phyloP scores from a whole-genome alignment of 345 rosid genomes.

The Murraya koenigii region DNA sequence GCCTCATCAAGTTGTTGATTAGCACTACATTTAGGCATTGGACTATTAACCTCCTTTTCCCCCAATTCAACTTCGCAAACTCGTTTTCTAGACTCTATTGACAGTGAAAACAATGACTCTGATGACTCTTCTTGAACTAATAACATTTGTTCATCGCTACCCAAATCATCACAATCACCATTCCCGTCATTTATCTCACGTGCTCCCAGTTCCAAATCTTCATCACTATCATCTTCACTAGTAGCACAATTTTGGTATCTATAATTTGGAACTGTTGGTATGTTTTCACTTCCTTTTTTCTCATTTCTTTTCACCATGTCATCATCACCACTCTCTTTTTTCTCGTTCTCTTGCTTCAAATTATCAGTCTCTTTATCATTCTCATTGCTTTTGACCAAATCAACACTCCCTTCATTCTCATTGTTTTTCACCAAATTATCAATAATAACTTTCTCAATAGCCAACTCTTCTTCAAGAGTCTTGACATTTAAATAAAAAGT shows the following conservation, averaged over 20 bases:
- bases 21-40: constrained; percentile 16
- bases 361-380: background rate
- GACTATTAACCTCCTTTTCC: constrained; percentile 43
- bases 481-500: constrained; percentile 46
- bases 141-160: constrained; percentile 1
- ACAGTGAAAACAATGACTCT: constrained; percentile 61
- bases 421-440: background rate
- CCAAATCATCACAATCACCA: constrained; percentile 1
- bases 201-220: constrained; percentile 19
- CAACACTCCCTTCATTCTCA: constrained; percentile 18
- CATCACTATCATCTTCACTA: constrained; percentile 26
- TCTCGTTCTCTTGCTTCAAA: background rate
- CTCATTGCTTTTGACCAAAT: constrained; percentile 1
- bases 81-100: constrained; percentile 52
- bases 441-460: constrained; percentile 16
- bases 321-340: constrained; percentile 21
- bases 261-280: constrained; percentile 22
- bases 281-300: constrained; percentile 15
- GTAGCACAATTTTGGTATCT: constrained; percentile 28
- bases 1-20: constrained; percentile 18
- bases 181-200: constrained; percentile 6
- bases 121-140: constrained; percentile 47
- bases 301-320: constrained; percentile 6
- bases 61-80: constrained; percentile 22
- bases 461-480: constrained; percentile 27